These are phyloP conservation scores for Hyaloscypha finlandica DNA, from an alignment of 495 filamentous ascomycete species.

Conservation along the genomic window DNA sequence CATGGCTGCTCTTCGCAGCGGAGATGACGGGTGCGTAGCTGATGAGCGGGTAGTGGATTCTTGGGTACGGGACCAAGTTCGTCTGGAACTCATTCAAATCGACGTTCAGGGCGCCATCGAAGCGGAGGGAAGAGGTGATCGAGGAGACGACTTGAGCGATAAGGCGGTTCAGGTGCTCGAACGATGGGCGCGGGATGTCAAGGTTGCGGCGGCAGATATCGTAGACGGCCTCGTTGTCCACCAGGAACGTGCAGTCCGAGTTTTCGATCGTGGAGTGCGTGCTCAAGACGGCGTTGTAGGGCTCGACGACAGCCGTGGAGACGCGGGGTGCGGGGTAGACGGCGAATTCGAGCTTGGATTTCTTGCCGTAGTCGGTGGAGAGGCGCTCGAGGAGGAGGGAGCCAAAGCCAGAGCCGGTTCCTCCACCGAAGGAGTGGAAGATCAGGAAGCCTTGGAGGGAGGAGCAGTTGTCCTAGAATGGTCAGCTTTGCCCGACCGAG, in stretches of 20 bases:
- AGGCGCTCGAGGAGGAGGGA: conserved; percentile 85
- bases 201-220: conserved; percentile 89
- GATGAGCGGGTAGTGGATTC: conserved; percentile 91
- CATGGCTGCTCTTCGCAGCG: conserved; percentile 78
- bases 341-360: conserved; percentile 91
- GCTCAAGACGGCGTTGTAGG: conserved; percentile 88
- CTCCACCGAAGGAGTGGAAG: conserved; percentile 93
- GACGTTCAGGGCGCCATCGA: conserved; percentile 89
- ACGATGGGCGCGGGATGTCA: conserved; percentile 83
- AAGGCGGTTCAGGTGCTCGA: conserved; percentile 86
- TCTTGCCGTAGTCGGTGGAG: conserved; percentile 88
- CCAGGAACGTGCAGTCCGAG: conserved; percentile 89
- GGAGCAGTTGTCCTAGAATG: conserved; percentile 75
- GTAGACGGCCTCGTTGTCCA: conserved; percentile 89
- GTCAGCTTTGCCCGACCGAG: conserved; percentile 47
- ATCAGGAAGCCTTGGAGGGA: conserved; percentile 90
- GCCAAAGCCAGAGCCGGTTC: conserved; percentile 90
- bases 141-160: conserved; percentile 92
- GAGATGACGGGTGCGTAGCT: conserved; percentile 86
- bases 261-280: conserved; percentile 95
- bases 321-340: conserved; percentile 86
- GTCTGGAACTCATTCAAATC: conserved; percentile 95
- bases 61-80: conserved; percentile 87
- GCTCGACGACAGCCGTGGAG: conserved; percentile 87
- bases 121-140: conserved; percentile 86